These are phyloP conservation scores for Aspergillus homomorphus DNA, from an alignment of 495 filamentous ascomycete species.

Conservation along the genomic window DNA sequence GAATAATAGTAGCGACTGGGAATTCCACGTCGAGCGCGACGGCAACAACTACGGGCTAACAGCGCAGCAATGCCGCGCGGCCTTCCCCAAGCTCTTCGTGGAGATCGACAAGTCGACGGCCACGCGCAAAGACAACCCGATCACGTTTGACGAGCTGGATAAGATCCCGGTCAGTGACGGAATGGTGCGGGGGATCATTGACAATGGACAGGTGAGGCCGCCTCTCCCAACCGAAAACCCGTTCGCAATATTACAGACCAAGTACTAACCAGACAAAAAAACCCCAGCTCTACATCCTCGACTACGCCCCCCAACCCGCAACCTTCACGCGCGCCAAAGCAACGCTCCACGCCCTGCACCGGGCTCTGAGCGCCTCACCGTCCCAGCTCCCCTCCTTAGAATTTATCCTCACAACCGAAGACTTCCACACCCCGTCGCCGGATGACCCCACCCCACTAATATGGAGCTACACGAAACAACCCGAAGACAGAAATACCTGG, in stretches of 20 bases:
- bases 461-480: constrained; percentile 53
- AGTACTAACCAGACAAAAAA: too few species aligned
- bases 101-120: constrained; percentile 40
- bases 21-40: constrained; percentile 34
- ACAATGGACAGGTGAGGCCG: constrained; percentile 37
- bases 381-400: constrained; percentile 60
- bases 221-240: not conserved
- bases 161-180: constrained; percentile 30
- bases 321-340: constrained; percentile 40
- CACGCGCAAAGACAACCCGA: constrained; percentile 16
- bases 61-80: constrained; percentile 37
- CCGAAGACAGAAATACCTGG: constrained; percentile 52
- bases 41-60: constrained; percentile 39
- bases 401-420: constrained; percentile 54
- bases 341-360: constrained; percentile 39
- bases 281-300: constrained; percentile 39
- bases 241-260: too few species aligned
- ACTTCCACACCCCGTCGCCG: constrained; percentile 29
- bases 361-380: constrained; percentile 39
- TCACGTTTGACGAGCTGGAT: constrained; percentile 36
- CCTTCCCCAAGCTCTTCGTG: constrained; percentile 45
- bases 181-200: constrained; percentile 40
- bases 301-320: constrained; percentile 30
- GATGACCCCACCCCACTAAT: constrained; percentile 27
- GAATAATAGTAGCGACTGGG: constrained; percentile 24